phyloP scores from a whole-genome alignment of 1,284 basidiomycete genomes.

The Schizophyllum amplum region DNA sequence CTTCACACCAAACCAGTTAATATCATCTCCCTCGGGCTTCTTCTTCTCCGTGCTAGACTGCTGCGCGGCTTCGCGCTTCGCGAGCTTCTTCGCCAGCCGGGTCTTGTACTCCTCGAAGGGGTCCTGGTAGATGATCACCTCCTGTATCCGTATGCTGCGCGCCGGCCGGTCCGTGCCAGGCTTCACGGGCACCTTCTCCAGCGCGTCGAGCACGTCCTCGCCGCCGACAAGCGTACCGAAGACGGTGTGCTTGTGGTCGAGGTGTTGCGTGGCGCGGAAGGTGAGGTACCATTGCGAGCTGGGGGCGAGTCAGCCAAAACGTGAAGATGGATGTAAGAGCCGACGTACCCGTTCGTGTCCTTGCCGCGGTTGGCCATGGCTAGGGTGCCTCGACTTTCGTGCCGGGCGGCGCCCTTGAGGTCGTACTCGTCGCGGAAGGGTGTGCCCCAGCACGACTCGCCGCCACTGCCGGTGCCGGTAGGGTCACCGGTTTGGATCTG shows the following conservation, averaged over 20 bases:
- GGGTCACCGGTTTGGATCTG: conserved; percentile 95
- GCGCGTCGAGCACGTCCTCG: conserved; percentile 77
- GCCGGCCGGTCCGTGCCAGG: conserved; percentile 81
- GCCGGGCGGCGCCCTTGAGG: conserved; percentile 77
- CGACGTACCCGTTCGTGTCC: conserved; percentile 67
- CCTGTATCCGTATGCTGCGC: conserved; percentile 74
- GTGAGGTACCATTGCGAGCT: conserved; percentile 90
- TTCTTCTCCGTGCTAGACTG: conserved; percentile 24
- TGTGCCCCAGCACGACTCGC: conserved; percentile 91
- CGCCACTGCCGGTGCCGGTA: conserved; percentile 91
- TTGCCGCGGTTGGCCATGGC: conserved; percentile 93
- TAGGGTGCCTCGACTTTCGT: conserved; percentile 72
- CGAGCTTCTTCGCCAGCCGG: conserved; percentile 67
- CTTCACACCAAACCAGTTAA: conserved; percentile 82
- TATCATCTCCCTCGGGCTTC: conserved; percentile 46
- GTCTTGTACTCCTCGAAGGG: conserved; percentile 81
- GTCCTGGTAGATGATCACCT: conserved; percentile 76
- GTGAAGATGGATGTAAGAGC: not conserved
- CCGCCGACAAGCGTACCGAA: conserved; percentile 96
- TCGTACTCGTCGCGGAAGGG: conserved; percentile 92
- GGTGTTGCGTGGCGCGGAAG: conserved; percentile 72
- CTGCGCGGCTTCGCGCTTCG: conserved; percentile 52
- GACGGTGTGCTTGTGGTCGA: conserved; percentile 87
- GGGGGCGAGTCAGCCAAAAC: conserved; percentile 12
- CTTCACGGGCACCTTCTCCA: conserved; percentile 79